A percentile compares a stretch with the other conserved stretches of the same genome.
Evolutionary conservation across 495 filamentous ascomycete species (phyloP).

Genomic region (Neurospora sp.): DNA sequence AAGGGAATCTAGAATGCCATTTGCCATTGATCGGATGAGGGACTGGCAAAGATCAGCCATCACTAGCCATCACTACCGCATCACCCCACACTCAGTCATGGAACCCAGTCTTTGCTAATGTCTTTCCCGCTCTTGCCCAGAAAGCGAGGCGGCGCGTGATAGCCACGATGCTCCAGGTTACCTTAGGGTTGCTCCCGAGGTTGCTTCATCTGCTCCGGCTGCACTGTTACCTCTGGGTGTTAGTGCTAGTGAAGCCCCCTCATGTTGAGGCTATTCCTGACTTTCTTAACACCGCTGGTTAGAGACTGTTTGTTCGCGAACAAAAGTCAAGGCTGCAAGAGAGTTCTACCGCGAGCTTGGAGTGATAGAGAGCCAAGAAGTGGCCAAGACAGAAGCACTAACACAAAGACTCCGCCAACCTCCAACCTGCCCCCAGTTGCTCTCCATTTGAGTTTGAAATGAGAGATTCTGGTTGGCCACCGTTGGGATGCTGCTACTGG

Average conservation of each 20-base stretch:
- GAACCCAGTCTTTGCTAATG: neutral
- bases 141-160: neutral
- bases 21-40: neutral
- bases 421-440: neutral
- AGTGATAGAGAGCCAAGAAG: conserved; percentile 4
- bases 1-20: neutral
- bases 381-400: neutral
- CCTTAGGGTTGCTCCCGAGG: neutral
- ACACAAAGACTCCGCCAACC: neutral
- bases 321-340: neutral
- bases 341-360: neutral
- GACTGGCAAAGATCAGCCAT: neutral
- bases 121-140: neutral
- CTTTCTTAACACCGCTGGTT: neutral
- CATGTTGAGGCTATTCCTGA: neutral
- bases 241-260: neutral
- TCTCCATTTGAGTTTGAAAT: neutral
- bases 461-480: neutral
- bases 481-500: neutral
- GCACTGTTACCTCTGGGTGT: neutral
- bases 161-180: neutral
- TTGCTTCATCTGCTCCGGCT: neutral
- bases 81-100: neutral
- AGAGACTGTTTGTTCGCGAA: neutral
- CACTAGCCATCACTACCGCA: neutral